phyloP scores from a whole-genome alignment of 2,329 filamentous ascomycete genomes.

The Aspergillus intermedius region DNA sequence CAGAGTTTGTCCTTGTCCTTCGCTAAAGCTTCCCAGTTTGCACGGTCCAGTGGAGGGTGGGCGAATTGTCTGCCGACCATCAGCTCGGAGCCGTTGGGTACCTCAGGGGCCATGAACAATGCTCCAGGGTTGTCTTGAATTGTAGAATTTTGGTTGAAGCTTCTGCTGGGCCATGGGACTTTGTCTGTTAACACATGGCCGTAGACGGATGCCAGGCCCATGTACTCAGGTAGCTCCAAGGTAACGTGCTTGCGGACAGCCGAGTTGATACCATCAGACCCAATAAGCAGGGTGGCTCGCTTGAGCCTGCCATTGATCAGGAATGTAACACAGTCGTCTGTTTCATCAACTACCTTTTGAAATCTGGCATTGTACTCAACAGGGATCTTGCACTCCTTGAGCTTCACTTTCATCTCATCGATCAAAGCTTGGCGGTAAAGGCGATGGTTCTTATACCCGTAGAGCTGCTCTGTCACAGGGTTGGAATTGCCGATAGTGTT shows the following conservation, averaged over 20 bases:
- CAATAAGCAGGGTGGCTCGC: not conserved
- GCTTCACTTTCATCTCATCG: not conserved
- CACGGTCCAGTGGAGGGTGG: not conserved
- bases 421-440: not conserved
- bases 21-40: not conserved
- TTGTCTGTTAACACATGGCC: not conserved
- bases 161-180: not conserved
- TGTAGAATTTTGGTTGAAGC: not conserved
- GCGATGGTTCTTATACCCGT: not conserved
- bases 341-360: not conserved
- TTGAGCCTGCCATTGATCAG: not conserved
- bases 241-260: not conserved
- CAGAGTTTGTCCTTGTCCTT: not conserved
- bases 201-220: not conserved
- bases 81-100: not conserved
- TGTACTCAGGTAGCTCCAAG: not conserved
- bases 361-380: not conserved
- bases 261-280: not conserved
- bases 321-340: not conserved
- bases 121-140: not conserved
- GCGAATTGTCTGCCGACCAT: not conserved
- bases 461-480: not conserved
- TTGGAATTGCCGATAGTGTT: not conserved
- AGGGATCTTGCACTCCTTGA: not conserved
- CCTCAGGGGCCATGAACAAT: not conserved